Evolutionary conservation across 139 green algal genomes (phyloP).

Genomic region (Edaphochlamys debaryana): DNA sequence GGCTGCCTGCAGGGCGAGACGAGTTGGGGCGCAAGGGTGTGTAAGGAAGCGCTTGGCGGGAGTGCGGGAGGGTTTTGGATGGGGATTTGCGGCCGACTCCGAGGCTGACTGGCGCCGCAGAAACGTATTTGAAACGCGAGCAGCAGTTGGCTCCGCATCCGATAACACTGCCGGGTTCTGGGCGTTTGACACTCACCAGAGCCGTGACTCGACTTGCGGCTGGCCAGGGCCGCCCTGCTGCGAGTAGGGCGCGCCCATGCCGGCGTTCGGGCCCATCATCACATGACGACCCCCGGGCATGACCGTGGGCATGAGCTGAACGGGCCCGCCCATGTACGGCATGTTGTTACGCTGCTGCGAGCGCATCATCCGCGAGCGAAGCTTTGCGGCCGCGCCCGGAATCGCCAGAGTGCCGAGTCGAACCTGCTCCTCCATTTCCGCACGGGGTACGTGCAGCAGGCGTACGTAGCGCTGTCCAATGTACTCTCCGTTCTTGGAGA

Average conservation of each 20-base stretch:
- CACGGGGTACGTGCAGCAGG: constrained; percentile 71
- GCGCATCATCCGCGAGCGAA: constrained; percentile 59
- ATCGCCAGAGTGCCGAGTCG: constrained; percentile 66
- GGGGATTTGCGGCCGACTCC: no score
- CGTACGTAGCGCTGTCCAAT: constrained; percentile 78
- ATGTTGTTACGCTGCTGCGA: constrained; percentile 42
- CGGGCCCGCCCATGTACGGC: constrained; percentile 6
- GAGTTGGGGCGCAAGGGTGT: not conserved
- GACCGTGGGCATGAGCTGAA: constrained; percentile 36
- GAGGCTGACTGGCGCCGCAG: no score
- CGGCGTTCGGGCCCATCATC: constrained; percentile 11
- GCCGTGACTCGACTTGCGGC: constrained; percentile 1
- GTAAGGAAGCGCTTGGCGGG: not conserved
- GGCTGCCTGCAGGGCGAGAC: not conserved
- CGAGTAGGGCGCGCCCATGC: not conserved
- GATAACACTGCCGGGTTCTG: no score
- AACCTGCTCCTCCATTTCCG: constrained; percentile 78
- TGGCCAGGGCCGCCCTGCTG: not conserved
- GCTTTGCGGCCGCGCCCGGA: constrained; percentile 62
- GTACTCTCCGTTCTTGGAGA: constrained; percentile 76
- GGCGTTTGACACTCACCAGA: constrained; percentile 30
- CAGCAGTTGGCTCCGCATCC: no score
- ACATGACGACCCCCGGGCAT: constrained; percentile 17
- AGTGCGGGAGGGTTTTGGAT: not conserved
- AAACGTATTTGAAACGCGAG: no score